Conservation (phyloP, 495 filamentous ascomycete species). For the Aspergillus sclerotioniger region DNA sequence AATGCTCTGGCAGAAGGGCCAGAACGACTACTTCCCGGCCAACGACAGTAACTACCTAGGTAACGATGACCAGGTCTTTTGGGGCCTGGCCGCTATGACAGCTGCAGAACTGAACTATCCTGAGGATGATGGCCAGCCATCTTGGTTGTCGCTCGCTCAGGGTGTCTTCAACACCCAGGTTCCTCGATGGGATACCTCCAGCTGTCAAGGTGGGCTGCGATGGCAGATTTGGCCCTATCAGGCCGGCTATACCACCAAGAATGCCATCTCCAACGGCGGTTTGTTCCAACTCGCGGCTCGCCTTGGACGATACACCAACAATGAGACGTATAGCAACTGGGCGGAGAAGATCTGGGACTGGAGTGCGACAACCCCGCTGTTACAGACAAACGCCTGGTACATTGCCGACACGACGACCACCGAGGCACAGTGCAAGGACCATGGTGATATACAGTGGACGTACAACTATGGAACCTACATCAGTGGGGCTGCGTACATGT, state of each 20-base stretch:
- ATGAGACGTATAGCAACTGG: conserved; percentile 74
- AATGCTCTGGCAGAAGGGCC: conserved; percentile 68
- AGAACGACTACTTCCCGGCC: conserved; percentile 63
- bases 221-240: conserved; percentile 88
- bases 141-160: conserved; percentile 61
- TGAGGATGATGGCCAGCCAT: conserved; percentile 52
- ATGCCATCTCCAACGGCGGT: conserved; percentile 73
- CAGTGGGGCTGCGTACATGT: conserved; percentile 73
- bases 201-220: conserved; percentile 73
- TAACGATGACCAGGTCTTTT: conserved; percentile 80
- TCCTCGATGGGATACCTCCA: conserved; percentile 62
- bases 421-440: conserved; percentile 53
- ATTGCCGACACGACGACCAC: conserved; percentile 68
- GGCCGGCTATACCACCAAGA: conserved; percentile 78
- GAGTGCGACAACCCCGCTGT: conserved; percentile 56
- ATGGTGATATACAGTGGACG: conserved; percentile 67
- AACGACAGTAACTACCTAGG: conserved; percentile 53
- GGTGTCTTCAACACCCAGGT: conserved; percentile 65
- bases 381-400: conserved; percentile 45
- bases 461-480: conserved; percentile 76
- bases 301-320: conserved; percentile 70
- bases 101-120: conserved; percentile 75
- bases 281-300: conserved; percentile 83
- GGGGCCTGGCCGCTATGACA: conserved; percentile 70
- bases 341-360: conserved; percentile 71